phyloP scores from a whole-genome alignment of 768 basidiomycete genomes.

The Phlegmacium glaucopus region DNA sequence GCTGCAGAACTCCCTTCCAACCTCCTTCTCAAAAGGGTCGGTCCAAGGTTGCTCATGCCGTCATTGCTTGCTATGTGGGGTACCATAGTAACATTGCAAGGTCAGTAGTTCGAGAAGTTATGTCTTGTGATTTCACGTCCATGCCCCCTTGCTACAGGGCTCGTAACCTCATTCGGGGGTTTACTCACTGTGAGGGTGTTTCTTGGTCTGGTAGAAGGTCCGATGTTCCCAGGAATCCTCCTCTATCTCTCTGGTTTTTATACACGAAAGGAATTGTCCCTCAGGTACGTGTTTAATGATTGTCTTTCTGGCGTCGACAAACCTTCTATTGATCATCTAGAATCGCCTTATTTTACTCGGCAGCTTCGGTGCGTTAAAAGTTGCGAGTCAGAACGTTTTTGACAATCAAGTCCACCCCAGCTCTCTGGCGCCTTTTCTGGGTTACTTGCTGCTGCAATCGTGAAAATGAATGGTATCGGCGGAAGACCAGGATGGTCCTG shows the following conservation, averaged over 20 bases:
- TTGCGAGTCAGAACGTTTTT: neutral
- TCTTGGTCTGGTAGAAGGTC: constrained; percentile 52
- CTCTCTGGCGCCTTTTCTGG: constrained; percentile 63
- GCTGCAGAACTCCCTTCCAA: constrained; percentile 47
- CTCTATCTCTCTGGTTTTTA: constrained; percentile 40
- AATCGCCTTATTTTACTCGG: constrained; percentile 35
- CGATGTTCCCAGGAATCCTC: constrained; percentile 35
- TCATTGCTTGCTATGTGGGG: constrained; percentile 50
- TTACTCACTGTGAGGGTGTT: constrained; percentile 49
- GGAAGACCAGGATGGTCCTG: constrained; percentile 59
- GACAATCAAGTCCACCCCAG: constrained; percentile 11
- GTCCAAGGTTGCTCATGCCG: constrained; percentile 47
- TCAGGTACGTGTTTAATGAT: constrained; percentile 1
- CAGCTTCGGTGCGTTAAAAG: constrained; percentile 31
- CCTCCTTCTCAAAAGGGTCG: constrained; percentile 38
- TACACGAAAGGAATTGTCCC: constrained; percentile 21
- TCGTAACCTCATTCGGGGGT: constrained; percentile 40
- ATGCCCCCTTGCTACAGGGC: constrained; percentile 37
- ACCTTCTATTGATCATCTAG: constrained; percentile 13
- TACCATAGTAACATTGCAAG: constrained; percentile 40
- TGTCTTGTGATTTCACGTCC: too few species aligned
- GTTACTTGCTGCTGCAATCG: constrained; percentile 56
- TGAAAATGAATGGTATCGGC: constrained; percentile 49
- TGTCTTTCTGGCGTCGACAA: too few species aligned
- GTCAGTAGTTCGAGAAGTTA: neutral